Percentiles rank a stretch among this genome's conserved stretches.
These are phyloP conservation scores for Teunomyces tritomae DNA, from an alignment of 805 yeast genomes.

Conservation along the genomic window DNA sequence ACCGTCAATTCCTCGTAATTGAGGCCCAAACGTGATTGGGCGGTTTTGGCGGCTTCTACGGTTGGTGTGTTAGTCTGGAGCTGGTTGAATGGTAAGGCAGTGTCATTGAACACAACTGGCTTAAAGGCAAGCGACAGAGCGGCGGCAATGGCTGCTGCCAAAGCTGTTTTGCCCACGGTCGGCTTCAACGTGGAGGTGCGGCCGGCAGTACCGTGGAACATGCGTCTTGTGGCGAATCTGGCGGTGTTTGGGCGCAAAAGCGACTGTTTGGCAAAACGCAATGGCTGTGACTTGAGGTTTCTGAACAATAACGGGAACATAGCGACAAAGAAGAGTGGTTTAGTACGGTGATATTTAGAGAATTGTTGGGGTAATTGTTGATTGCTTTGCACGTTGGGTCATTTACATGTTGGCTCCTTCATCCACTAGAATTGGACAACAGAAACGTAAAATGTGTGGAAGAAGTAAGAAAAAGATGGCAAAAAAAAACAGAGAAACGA, in stretches of 20 bases:
- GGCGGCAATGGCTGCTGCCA: constrained; percentile 9
- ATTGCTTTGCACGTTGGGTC: not conserved
- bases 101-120: constrained; percentile 9
- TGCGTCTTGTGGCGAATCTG: not conserved
- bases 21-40: constrained; percentile 34
- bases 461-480: too few relatives aligned
- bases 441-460: too few relatives aligned
- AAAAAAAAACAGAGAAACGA: too few relatives aligned
- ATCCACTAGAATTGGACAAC: too few relatives aligned
- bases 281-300: not conserved
- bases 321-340: not conserved
- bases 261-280: not conserved
- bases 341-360: not conserved
- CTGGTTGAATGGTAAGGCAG: constrained; percentile 2
- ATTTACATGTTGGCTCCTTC: not conserved
- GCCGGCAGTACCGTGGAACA: not conserved
- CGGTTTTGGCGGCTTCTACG: constrained; percentile 2
- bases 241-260: not conserved
- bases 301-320: not conserved
- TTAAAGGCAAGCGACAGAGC: not conserved
- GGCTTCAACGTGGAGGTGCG: not conserved
- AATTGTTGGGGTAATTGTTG: constrained; percentile 1
- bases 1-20: constrained; percentile 61
- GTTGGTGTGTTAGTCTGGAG: constrained; percentile 1
- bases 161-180: constrained; percentile 4